Percentiles rank a stretch among this genome's conserved stretches.
These are phyloP conservation scores for Cyberlindnera mrakii DNA, from an alignment of 805 yeast species.

Conservation along the genomic window DNA sequence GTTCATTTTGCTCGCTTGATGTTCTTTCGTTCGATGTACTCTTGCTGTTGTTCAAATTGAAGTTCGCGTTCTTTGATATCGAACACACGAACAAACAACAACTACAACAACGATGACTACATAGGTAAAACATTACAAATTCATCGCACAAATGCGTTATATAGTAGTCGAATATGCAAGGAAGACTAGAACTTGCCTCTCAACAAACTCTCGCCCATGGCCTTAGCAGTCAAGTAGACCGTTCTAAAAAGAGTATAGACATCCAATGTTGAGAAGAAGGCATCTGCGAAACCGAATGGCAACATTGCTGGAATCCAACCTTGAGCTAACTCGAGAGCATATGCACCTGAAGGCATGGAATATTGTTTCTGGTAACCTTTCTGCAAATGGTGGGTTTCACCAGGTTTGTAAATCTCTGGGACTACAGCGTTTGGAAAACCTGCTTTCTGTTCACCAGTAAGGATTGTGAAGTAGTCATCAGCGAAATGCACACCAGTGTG, in stretches of 20 bases:
- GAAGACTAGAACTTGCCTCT: slow-evolving; percentile 52
- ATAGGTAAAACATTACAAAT: too few species aligned
- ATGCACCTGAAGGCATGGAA: slow-evolving; percentile 72
- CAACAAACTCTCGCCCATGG: slow-evolving; percentile 65
- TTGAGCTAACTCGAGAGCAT: slow-evolving; percentile 93
- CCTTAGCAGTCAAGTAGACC: slow-evolving; percentile 64
- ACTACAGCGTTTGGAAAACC: slow-evolving; percentile 55
- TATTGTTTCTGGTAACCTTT: slow-evolving; percentile 82
- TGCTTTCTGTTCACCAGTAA: slow-evolving; percentile 74
- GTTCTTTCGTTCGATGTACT: too few species aligned
- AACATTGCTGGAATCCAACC: slow-evolving; percentile 99
- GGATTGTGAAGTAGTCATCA: slow-evolving; percentile 93
- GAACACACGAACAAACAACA: too few species aligned
- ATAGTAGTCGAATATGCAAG: too few species aligned
- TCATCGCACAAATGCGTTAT: too few species aligned
- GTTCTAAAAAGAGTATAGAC: slow-evolving; percentile 63
- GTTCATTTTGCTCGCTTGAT: too few species aligned
- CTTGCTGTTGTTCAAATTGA: too few species aligned
- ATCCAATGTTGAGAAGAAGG: slow-evolving; percentile 76
- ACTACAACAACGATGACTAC: too few species aligned
- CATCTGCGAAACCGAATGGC: slow-evolving; percentile 89
- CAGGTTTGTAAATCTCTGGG: slow-evolving; percentile 77
- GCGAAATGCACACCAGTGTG: slow-evolving; percentile 95
- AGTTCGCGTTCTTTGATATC: too few species aligned
- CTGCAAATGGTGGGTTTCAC: slow-evolving; percentile 74